Conservation (phyloP, 176 grass and related monocot species). For the Cymbopogon citratus region DNA sequence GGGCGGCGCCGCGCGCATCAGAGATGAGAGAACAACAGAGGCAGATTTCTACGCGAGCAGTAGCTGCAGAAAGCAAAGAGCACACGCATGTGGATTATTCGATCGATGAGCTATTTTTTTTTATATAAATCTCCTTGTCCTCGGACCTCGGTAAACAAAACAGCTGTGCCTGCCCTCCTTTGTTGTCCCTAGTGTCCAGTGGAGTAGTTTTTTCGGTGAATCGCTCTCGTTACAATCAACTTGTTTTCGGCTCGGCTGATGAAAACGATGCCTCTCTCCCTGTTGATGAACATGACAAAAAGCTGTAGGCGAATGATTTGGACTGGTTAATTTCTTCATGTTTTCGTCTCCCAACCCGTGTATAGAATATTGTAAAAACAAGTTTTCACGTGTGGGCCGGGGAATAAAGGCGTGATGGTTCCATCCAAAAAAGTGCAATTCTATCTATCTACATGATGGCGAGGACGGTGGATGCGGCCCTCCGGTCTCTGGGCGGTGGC, state of each 20-base stretch:
- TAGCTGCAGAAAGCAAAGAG: not conserved
- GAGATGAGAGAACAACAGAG: not conserved
- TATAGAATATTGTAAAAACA: not conserved
- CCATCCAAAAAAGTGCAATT: not conserved
- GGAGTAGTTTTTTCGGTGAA: not conserved
- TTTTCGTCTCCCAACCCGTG: no score
- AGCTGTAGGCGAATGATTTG: no score
- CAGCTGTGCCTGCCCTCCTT: not conserved
- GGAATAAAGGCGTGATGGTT: not conserved
- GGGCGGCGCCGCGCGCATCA: conserved; percentile 30
- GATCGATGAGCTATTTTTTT: not conserved
- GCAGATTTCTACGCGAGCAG: not conserved
- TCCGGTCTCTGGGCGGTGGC: no score
- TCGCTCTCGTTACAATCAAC: not conserved
- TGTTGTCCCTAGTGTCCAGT: not conserved
- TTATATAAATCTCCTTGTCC: not conserved
- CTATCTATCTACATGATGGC: not conserved
- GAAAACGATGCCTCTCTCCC: conserved; percentile 11
- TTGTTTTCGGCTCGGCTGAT: not conserved
- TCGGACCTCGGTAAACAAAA: not conserved
- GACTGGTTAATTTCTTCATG: no score
- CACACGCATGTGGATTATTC: not conserved
- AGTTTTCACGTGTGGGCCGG: not conserved
- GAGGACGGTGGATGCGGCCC: no score
- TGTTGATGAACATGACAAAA: not conserved